These are phyloP conservation scores for Vickermania ingenoplastis DNA, from an alignment of 208 protist species.

Conservation along the genomic window DNA sequence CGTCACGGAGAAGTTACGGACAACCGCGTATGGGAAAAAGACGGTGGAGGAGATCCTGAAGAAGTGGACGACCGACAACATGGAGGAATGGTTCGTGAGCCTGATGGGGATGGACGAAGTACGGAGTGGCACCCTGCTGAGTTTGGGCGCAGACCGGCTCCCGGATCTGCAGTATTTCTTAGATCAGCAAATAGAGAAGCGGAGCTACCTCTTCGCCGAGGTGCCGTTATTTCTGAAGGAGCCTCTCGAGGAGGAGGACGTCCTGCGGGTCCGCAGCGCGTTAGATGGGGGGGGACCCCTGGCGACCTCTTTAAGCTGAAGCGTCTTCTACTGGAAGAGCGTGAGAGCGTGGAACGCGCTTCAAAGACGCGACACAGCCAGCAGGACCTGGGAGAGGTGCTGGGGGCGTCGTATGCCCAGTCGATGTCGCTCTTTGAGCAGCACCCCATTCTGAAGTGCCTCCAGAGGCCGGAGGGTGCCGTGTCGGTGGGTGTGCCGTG, in stretches of 20 bases:
- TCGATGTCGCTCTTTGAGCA: no score
- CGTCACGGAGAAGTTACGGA: no score
- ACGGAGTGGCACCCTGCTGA: background rate
- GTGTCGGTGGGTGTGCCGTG: no score
- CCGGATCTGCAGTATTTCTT: background rate
- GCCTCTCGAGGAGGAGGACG: background rate
- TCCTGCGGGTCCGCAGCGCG: no score
- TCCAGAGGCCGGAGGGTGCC: no score
- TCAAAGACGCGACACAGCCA: no score
- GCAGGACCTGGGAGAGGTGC: background rate
- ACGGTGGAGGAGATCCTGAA: background rate
- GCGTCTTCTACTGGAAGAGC: no score
- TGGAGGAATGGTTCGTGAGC: background rate
- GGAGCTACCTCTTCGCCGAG: background rate
- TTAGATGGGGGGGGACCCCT: no score
- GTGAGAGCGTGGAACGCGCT: no score
- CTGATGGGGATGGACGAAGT: background rate
- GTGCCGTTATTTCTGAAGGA: background rate
- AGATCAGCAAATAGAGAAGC: background rate
- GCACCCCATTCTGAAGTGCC: no score
- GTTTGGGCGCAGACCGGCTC: background rate
- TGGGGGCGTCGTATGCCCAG: background rate
- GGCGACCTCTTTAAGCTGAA: no score
- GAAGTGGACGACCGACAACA: background rate
- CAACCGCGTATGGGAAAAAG: no score